Percentiles rank a stretch among this genome's conserved stretches.
Evolutionary conservation across 2,329 filamentous ascomycete genomes (phyloP).

Genomic region (Beauveria caledonica): DNA sequence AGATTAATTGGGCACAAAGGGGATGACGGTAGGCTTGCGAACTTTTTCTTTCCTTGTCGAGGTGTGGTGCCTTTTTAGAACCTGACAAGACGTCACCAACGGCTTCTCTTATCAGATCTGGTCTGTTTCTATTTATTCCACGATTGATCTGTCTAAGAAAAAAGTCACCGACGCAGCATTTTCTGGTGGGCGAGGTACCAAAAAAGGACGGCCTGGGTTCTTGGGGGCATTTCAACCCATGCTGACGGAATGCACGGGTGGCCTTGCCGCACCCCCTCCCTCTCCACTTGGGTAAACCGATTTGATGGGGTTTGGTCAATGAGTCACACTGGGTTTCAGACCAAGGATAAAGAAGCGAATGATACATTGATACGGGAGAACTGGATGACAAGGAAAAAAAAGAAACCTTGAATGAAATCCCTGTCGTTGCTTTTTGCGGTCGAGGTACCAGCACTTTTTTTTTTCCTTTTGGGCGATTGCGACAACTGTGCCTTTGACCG

Average conservation of each 20-base stretch:
- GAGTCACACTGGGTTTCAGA: conserved; percentile 12
- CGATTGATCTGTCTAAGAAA: not conserved
- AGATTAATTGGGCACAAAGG: conserved; percentile 1
- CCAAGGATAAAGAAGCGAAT: not conserved
- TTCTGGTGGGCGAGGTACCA: conserved; percentile 5
- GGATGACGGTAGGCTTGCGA: not conserved
- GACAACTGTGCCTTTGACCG: not conserved
- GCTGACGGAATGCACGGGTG: conserved; percentile 1
- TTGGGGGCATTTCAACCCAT: not conserved
- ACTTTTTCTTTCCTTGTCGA: not conserved
- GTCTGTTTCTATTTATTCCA: not conserved
- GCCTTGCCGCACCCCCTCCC: not conserved
- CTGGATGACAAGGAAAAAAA: not conserved
- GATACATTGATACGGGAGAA: not conserved
- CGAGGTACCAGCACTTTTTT: no score
- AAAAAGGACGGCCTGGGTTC: not conserved
- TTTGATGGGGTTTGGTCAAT: conserved; percentile 1
- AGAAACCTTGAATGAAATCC: not conserved
- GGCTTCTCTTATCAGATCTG: conserved; percentile 6
- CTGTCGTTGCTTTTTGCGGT: not conserved
- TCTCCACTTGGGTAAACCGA: not conserved
- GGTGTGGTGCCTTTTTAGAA: not conserved
- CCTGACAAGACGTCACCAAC: not conserved
- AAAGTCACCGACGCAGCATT: conserved; percentile 5
- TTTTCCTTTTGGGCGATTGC: not conserved